Evolutionary conservation across 495 filamentous ascomycete genomes (phyloP).

Genomic region (Lasiosphaeria miniovina): DNA sequence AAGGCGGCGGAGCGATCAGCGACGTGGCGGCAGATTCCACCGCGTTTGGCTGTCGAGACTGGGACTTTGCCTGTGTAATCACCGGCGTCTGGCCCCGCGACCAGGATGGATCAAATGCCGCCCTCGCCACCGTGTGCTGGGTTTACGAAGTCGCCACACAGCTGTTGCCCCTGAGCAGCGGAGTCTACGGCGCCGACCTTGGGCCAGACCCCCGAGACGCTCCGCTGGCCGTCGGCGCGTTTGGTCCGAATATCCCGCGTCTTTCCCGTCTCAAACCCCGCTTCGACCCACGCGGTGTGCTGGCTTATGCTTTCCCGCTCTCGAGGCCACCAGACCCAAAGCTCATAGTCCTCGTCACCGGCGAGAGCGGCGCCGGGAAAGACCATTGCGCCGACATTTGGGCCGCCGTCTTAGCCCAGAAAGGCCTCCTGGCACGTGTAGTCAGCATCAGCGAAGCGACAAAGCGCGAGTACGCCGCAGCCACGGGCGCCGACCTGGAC

Average conservation of each 20-base stretch:
- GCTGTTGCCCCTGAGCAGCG: slow-evolving; percentile 50
- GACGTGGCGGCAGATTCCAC: slow-evolving; percentile 48
- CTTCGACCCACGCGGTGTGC: slow-evolving; percentile 51
- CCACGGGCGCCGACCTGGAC: slow-evolving; percentile 48
- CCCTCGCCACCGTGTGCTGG: slow-evolving; percentile 48
- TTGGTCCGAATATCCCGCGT: slow-evolving; percentile 53
- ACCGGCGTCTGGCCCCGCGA: slow-evolving; percentile 62
- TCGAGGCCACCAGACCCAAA: slow-evolving; percentile 40
- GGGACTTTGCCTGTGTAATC: slow-evolving; percentile 62
- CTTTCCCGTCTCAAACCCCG: slow-evolving; percentile 52
- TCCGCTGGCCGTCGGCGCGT: slow-evolving; percentile 51
- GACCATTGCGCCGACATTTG: slow-evolving; percentile 59
- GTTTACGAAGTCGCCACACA: slow-evolving; percentile 52
- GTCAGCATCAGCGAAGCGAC: slow-evolving; percentile 60
- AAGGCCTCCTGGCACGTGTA: slow-evolving; percentile 40
- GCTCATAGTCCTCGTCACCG: slow-evolving; percentile 60
- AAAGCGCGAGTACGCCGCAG: slow-evolving; percentile 58
- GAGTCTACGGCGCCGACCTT: slow-evolving; percentile 60
- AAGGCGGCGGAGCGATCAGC: slow-evolving; percentile 54
- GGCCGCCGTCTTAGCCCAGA: slow-evolving; percentile 42
- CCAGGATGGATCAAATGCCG: slow-evolving; percentile 48
- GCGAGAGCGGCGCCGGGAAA: slow-evolving; percentile 57
- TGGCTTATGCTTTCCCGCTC: slow-evolving; percentile 56
- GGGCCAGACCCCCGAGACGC: slow-evolving; percentile 60
- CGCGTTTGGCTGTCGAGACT: slow-evolving; percentile 63